Evolutionary conservation across 352 stramenopile species (phyloP).

Genomic region (Pythium folliculosum): DNA sequence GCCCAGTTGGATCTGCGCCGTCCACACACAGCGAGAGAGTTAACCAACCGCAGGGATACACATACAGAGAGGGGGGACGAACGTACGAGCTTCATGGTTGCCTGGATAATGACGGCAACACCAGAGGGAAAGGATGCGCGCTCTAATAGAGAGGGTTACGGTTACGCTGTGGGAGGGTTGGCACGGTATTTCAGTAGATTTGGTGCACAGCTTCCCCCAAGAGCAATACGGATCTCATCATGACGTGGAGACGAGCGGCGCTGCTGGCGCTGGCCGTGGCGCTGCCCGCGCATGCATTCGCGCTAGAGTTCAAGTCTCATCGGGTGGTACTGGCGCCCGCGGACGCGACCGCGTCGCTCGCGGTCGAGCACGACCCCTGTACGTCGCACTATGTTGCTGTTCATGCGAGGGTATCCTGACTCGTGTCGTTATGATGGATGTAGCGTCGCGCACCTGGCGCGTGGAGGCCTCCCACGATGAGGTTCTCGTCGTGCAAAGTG

Average conservation of each 20-base stretch:
- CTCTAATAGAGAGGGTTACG: constrained; percentile 9
- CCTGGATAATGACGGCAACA: neutral
- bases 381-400: neutral
- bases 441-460: constrained; percentile 1
- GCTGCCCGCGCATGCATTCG: neutral
- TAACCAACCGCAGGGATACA: neutral
- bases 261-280: neutral
- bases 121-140: neutral
- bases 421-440: neutral
- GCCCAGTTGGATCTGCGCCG: constrained; percentile 69
- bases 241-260: neutral
- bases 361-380: constrained; percentile 5
- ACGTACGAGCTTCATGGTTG: constrained; percentile 30
- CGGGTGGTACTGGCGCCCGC: constrained; percentile 8
- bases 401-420: neutral
- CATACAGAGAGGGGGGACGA: neutral
- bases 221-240: neutral
- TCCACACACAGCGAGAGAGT: neutral
- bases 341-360: constrained; percentile 11
- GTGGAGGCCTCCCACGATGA: neutral
- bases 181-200: neutral
- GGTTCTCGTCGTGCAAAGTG: constrained; percentile 8
- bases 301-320: neutral
- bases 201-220: too few relatives aligned
- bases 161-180: neutral